phyloP scores from a whole-genome alignment of 192 early-diverging fungal species.

The Geosiphon pyriformis region DNA sequence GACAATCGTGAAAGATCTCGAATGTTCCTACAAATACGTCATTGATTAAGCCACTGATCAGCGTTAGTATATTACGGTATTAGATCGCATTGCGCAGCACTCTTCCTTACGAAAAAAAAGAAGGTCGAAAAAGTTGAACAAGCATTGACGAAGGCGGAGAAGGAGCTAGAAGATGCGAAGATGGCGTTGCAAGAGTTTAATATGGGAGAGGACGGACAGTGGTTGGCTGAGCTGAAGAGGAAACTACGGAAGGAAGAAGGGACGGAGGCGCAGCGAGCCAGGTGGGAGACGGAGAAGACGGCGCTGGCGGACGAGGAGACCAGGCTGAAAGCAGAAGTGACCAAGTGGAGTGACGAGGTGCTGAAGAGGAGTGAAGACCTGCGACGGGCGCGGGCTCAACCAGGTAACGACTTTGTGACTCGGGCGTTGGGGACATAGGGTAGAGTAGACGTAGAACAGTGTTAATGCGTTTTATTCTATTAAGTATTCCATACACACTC shows the following conservation, averaged over 20 bases:
- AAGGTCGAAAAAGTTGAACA: not conserved
- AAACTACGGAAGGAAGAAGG: not conserved
- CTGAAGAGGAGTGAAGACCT: not conserved
- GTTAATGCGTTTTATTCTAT: not conserved
- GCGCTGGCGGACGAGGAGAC: not conserved
- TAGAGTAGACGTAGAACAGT: slow-evolving; percentile 1
- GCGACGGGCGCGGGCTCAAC: not conserved
- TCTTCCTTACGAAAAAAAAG: not conserved
- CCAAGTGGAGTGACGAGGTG: not conserved
- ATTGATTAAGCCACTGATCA: slow-evolving; percentile 7
- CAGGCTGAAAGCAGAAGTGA: not conserved
- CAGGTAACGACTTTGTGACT: slow-evolving; percentile 16
- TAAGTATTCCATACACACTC: not conserved
- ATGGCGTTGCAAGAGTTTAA: too few species aligned
- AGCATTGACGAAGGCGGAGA: not conserved
- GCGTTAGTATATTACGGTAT: not conserved
- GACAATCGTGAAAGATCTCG: not conserved
- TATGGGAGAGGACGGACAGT: too few species aligned
- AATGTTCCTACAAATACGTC: not conserved
- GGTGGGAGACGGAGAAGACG: not conserved
- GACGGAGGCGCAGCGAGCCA: not conserved
- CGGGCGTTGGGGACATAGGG: slow-evolving; percentile 12
- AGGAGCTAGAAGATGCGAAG: not conserved
- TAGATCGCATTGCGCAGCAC: not conserved
- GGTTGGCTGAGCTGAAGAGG: not conserved